Percentiles rank a stretch among this genome's conserved stretches.
Conservation (phyloP, 73 alveolate species). For the Paramecium bursaria region DNA sequence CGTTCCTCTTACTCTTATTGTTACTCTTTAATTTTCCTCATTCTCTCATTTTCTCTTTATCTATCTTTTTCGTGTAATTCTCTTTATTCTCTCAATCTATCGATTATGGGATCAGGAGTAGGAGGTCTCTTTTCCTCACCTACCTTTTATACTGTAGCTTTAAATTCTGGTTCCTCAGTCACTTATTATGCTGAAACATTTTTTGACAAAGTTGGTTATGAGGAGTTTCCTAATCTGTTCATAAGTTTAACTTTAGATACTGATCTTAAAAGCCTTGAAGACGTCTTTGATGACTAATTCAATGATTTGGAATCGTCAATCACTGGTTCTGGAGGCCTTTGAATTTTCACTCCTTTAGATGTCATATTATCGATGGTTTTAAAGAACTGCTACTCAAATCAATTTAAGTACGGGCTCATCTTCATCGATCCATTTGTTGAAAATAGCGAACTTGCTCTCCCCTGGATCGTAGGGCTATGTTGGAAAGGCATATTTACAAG, state of each 20-base stretch:
- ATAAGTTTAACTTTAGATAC: conserved; percentile 33
- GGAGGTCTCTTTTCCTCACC: conserved; percentile 40
- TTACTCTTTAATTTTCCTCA: conserved; percentile 44
- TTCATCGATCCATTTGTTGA: conserved; percentile 52
- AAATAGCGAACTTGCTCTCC: conserved; percentile 46
- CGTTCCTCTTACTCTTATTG: conserved; percentile 33
- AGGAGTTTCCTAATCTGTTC: conserved; percentile 41
- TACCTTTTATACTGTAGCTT: not conserved
- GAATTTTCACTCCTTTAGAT: conserved; percentile 40
- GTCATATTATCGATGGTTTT: conserved; percentile 58
- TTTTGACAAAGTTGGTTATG: not conserved
- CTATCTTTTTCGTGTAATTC: conserved; percentile 32
- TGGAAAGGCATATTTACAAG: conserved; percentile 14
- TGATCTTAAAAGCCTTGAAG: conserved; percentile 31
- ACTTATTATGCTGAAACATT: not conserved
- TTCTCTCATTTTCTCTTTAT: conserved; percentile 46
- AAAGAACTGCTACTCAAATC: conserved; percentile 19
- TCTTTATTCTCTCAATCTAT: conserved; percentile 53
- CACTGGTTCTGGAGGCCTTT: not conserved
- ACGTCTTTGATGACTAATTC: conserved; percentile 14
- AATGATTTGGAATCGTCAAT: conserved; percentile 39
- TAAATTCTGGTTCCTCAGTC: not conserved
- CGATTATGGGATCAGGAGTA: conserved; percentile 51
- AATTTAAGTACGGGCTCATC: conserved; percentile 38
- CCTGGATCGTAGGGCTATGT: conserved; percentile 48